These are phyloP conservation scores for Cercophora scortea DNA, from an alignment of 495 filamentous ascomycete species.

Conservation along the genomic window DNA sequence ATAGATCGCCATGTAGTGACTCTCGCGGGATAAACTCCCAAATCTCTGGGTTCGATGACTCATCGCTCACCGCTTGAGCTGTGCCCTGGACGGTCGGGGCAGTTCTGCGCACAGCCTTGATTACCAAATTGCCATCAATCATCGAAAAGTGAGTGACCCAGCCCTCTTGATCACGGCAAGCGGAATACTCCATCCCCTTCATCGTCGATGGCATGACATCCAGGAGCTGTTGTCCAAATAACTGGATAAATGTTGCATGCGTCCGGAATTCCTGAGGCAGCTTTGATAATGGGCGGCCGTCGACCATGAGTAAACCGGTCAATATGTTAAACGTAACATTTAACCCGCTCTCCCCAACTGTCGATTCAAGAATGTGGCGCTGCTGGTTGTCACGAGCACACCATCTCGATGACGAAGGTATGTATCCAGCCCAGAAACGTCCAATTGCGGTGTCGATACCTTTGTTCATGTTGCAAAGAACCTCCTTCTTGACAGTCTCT, in stretches of 20 bases:
- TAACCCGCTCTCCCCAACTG: too few relatives aligned
- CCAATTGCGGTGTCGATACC: too few relatives aligned
- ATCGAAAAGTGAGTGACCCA: conserved; percentile 17
- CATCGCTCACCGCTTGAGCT: background rate
- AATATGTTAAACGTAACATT: conserved; percentile 46
- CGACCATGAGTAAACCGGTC: conserved; percentile 47
- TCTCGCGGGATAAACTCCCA: conserved; percentile 8
- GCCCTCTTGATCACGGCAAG: conserved; percentile 11
- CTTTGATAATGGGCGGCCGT: conserved; percentile 43
- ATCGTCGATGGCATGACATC: conserved; percentile 42
- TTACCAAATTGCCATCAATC: conserved; percentile 1
- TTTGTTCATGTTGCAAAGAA: too few relatives aligned
- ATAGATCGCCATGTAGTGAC: background rate
- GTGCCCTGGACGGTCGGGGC: too few relatives aligned
- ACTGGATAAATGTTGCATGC: conserved; percentile 22
- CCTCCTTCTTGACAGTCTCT: too few relatives aligned
- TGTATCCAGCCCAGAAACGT: too few relatives aligned
- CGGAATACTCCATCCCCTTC: conserved; percentile 38
- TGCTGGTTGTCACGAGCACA: too few relatives aligned
- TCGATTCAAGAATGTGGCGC: too few relatives aligned
- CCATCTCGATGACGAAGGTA: too few relatives aligned
- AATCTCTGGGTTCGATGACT: conserved; percentile 13
- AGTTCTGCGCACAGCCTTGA: background rate
- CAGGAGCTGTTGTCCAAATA: conserved; percentile 28
- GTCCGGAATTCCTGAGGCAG: conserved; percentile 40